phyloP scores from a whole-genome alignment of 2,329 filamentous ascomycete species.

The Ustulina deusta region DNA sequence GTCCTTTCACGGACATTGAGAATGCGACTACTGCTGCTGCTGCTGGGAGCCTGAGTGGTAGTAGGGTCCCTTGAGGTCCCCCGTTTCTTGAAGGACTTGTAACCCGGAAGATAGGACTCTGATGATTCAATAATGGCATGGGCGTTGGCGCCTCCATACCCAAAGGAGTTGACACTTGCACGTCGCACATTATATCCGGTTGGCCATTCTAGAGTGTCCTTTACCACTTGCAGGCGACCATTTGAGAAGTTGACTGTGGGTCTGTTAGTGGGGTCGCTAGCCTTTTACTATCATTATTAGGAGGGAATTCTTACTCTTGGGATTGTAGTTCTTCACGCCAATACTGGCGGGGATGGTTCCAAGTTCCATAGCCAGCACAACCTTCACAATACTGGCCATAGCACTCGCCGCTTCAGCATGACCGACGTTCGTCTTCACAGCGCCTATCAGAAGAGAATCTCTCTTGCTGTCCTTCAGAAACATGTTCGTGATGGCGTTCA shows the following conservation, averaged over 20 bases:
- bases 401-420: conserved; percentile 43
- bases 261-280: conserved; percentile 3
- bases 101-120: conserved; percentile 18
- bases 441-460: conserved; percentile 8
- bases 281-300: neutral
- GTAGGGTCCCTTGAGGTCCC: neutral
- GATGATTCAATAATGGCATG: conserved; percentile 33
- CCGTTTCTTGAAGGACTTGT: conserved; percentile 19
- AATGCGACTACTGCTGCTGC: conserved; percentile 4
- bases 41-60: neutral
- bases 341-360: conserved; percentile 31
- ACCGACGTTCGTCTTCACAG: conserved; percentile 42
- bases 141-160: conserved; percentile 38
- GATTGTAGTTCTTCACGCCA: conserved; percentile 28
- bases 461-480: conserved; percentile 11
- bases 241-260: conserved; percentile 26
- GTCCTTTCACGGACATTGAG: conserved; percentile 16
- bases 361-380: conserved; percentile 31
- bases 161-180: conserved; percentile 34
- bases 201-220: conserved; percentile 23
- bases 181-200: conserved; percentile 21
- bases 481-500: conserved; percentile 20
- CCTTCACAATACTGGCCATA: conserved; percentile 37
- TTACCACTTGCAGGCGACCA: conserved; percentile 23
- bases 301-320: conserved; percentile 22